Conservation (phyloP, 192 early-diverging fungal genomes). For the Coemansia sp. region DNA sequence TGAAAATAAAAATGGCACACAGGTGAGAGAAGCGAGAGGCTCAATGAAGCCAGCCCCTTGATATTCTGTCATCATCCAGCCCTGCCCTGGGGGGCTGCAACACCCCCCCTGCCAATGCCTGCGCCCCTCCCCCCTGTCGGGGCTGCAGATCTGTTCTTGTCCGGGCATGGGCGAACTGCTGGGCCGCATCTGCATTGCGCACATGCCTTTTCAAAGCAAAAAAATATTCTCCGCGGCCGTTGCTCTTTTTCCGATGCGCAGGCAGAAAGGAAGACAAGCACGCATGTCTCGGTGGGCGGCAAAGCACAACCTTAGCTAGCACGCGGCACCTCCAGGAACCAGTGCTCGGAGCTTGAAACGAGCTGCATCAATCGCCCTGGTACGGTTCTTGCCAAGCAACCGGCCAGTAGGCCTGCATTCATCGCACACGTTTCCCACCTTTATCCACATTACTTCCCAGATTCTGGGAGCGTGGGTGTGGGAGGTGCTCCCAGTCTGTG, state of each 20-base stretch:
- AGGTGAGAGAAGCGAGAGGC: not conserved
- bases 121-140: not conserved
- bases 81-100: not conserved
- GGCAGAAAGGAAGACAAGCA: not conserved
- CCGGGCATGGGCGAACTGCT: conserved; percentile 1
- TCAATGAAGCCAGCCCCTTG: conserved; percentile 11
- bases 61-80: conserved; percentile 11
- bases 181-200: conserved; percentile 13
- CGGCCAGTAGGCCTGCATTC: not conserved
- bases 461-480: not conserved
- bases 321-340: not conserved
- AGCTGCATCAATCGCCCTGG: not conserved
- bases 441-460: not conserved
- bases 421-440: not conserved
- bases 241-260: conserved; percentile 11
- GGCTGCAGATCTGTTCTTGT: conserved; percentile 3
- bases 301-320: not conserved
- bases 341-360: not conserved
- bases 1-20: not conserved
- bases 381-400: not conserved
- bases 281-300: not conserved
- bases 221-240: not conserved
- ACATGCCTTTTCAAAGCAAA: conserved; percentile 14
- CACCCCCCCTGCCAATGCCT: conserved; percentile 1
- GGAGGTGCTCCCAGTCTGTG: not conserved